A percentile compares a stretch with the other conserved stretches of the same genome.
Evolutionary conservation across 2,329 filamentous ascomycete genomes (phyloP).

Genomic region (Neophaeococcomyces mojaviensis): DNA sequence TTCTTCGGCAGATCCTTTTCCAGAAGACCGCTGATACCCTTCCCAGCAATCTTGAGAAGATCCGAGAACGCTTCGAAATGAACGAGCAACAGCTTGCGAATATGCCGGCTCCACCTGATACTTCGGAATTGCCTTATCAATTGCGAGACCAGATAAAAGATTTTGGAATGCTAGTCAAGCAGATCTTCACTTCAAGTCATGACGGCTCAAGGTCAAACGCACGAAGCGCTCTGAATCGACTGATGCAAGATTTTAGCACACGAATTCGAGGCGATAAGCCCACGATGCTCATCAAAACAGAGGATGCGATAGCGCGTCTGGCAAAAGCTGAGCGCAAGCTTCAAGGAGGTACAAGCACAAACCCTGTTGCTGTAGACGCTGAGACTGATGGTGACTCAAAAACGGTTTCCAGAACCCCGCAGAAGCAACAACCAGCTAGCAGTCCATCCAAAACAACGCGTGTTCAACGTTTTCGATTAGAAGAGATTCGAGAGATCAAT

Average conservation of each 20-base stretch:
- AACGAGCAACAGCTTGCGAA: not conserved
- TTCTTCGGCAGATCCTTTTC: conserved; percentile 4
- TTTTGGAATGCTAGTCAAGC: not conserved
- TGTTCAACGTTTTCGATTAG: conserved; percentile 25
- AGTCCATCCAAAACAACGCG: conserved; percentile 1
- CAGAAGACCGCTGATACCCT: conserved; percentile 2
- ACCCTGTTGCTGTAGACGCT: not conserved
- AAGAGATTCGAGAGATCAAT: conserved; percentile 48
- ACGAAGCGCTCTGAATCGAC: not conserved
- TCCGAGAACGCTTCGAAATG: not conserved
- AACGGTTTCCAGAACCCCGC: not conserved
- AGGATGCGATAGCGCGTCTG: not conserved
- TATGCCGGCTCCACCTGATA: conserved; percentile 5
- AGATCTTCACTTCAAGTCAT: not conserved
- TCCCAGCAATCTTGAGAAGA: conserved; percentile 3
- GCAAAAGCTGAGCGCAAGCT: not conserved
- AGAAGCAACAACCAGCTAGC: not conserved
- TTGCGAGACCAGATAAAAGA: not conserved
- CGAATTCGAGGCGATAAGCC: not conserved
- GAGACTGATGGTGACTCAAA: not conserved
- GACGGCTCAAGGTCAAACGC: not conserved
- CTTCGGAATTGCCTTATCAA: conserved; percentile 1
- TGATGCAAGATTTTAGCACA: not conserved
- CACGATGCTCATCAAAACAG: conserved; percentile 1
- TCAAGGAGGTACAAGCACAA: not conserved